Evolutionary conservation across 2,329 filamentous ascomycete genomes (phyloP), one percentile per base, ranked within the genome.

Genomic region (Geosmithia morbida): DNA sequence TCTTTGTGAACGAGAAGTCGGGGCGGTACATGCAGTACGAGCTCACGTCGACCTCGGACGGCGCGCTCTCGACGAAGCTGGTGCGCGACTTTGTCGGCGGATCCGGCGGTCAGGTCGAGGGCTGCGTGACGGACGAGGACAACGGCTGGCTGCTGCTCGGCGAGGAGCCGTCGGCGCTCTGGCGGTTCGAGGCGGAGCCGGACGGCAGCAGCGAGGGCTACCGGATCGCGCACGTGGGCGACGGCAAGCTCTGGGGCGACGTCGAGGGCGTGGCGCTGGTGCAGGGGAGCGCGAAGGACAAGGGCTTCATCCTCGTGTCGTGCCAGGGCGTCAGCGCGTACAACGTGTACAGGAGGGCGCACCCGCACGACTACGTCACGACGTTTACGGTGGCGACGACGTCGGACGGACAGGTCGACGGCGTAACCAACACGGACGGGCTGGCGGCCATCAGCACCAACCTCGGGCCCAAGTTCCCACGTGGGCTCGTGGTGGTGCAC

Each of bases 1-100:
- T 76, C 19, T 75, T 75, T 46, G 71, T 75, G 50, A 76, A 76
- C 52, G 67, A 69, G 46, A 76, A 76, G 51, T 65, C 69, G 0
- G 68, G 71, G 1, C 60, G 68, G n/a, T 75, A 75, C 51, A 66
- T 75, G 0, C 72, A 76, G 53, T 75, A 70, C 49, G 69, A 74
- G 49, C 57, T 76, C 1, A 65, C 66, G 0, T 59, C 67, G 0
- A 60, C 61, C 4, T 30, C 58, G 2, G 58, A 69, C 29, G 65
- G 66, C 6, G 63, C 64, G 1, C 62, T 75, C 1, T 54, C 66
- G 30, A 72, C 70, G 0, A 63, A 57, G 0, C 64, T 77, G 1
- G 69, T 75, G 2, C 65, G 72, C n/a, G 65, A 67, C 39, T 76
- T 76, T 46, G 66, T 61, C 2, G 71, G 65, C 1, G 72, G 72